phyloP scores from a whole-genome alignment of 805 yeast genomes.

The Starmerella khaoyaiensis region DNA sequence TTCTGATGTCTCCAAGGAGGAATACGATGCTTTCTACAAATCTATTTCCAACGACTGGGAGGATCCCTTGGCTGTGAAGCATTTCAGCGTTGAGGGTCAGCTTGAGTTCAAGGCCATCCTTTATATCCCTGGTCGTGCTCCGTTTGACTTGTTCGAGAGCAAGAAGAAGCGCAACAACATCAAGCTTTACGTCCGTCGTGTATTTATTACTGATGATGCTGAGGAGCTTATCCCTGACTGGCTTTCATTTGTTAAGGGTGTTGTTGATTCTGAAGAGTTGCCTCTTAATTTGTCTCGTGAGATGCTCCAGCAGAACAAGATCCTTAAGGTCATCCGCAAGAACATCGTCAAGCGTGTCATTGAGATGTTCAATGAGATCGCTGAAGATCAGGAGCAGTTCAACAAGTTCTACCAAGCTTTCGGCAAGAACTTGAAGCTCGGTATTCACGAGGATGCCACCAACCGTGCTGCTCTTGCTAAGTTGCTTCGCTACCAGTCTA shows the following conservation, averaged over 20 bases:
- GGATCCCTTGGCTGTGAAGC: constrained; percentile 98
- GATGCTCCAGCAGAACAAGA: constrained; percentile 99
- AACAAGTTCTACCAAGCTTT: constrained; percentile 97
- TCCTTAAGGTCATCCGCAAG: constrained; percentile 97
- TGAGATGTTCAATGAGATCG: constrained; percentile 97
- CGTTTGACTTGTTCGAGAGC: constrained; percentile 93
- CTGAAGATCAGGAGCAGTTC: constrained; percentile 97
- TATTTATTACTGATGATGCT: constrained; percentile 98
- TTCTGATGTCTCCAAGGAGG: constrained; percentile 92
- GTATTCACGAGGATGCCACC: constrained; percentile 97
- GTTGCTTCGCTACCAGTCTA: constrained; percentile 91
- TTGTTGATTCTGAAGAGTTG: constrained; percentile 98
- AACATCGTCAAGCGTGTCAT: constrained; percentile 96
- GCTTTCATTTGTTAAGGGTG: constrained; percentile 96
- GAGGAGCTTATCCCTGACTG: constrained; percentile 99
- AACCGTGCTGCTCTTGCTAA: constrained; percentile 94
- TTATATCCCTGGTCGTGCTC: constrained; percentile 98
- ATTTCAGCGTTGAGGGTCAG: constrained; percentile 99
- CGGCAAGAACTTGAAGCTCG: constrained; percentile 95
- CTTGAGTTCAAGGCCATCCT: constrained; percentile 96
- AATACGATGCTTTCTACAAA: constrained; percentile 98
- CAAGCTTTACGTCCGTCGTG: constrained; percentile 98
- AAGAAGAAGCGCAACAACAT: constrained; percentile 99
- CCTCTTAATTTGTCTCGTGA: constrained; percentile 99
- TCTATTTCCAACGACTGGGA: constrained; percentile 99